These are phyloP conservation scores for Penicillium manginii DNA, from an alignment of 495 filamentous ascomycete genomes.

Conservation along the genomic window DNA sequence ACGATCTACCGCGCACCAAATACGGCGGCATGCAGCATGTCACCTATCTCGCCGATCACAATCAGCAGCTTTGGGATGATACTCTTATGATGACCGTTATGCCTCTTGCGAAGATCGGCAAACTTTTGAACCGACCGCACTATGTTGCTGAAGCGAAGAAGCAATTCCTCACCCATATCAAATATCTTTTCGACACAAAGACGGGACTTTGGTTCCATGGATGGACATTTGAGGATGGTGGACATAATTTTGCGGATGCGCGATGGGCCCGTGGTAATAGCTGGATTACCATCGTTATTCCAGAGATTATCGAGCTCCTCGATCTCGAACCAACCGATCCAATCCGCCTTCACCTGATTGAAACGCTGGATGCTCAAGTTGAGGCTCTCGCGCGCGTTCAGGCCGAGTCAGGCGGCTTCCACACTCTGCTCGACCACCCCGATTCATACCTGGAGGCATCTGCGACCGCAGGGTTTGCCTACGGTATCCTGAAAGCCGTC, in stretches of 20 bases:
- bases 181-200: constrained; percentile 70
- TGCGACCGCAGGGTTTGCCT: constrained; percentile 76
- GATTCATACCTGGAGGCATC: constrained; percentile 70
- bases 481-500: constrained; percentile 71
- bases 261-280: constrained; percentile 69
- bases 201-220: constrained; percentile 74
- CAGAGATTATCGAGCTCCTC: constrained; percentile 71
- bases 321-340: constrained; percentile 59
- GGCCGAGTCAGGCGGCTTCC: constrained; percentile 62
- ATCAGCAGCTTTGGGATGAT: constrained; percentile 76
- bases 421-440: constrained; percentile 66
- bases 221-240: constrained; percentile 68
- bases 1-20: constrained; percentile 67
- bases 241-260: constrained; percentile 72
- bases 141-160: constrained; percentile 75
- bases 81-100: constrained; percentile 83
- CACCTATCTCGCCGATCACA: constrained; percentile 62
- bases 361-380: constrained; percentile 65
- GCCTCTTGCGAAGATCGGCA: constrained; percentile 75
- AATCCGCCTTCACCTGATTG: constrained; percentile 60
- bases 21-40: constrained; percentile 76
- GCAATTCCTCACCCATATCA: constrained; percentile 72
- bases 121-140: constrained; percentile 61
- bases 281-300: constrained; percentile 76
- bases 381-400: constrained; percentile 61